Evolutionary conservation across 2,329 filamentous ascomycete species (phyloP).

Genomic region (Ploettnerulaceae sp.): DNA sequence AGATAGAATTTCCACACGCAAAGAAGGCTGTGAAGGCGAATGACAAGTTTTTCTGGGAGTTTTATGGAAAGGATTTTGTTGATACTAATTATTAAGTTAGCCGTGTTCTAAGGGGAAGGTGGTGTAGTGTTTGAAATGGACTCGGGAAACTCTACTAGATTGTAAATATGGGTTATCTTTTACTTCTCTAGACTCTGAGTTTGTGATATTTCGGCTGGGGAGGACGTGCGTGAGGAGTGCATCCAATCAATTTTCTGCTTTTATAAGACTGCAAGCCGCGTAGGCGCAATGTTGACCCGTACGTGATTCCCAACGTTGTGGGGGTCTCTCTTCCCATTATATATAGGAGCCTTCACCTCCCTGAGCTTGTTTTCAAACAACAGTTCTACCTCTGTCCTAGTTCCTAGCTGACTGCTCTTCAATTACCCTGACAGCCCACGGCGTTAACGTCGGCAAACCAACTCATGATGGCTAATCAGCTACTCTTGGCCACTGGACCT

Average conservation of each 20-base stretch:
- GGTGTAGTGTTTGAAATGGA: no score
- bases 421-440: not conserved
- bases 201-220: no score
- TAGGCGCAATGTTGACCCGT: not conserved
- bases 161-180: not conserved
- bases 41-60: not conserved
- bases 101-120: not conserved
- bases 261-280: not conserved
- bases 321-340: not conserved
- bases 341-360: not conserved
- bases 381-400: not conserved
- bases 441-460: slow-evolving; percentile 1
- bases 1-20: not conserved
- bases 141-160: no score
- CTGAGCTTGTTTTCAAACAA: not conserved
- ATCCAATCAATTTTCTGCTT: not conserved
- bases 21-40: not conserved
- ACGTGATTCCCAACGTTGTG: not conserved
- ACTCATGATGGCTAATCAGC: not conserved
- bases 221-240: no score
- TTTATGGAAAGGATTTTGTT: not conserved
- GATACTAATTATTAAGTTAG: not conserved
- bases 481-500: not conserved
- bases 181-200: not conserved
- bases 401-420: not conserved